Base-by-base conservation (phyloP, 164 flowering plant species). In the Hamamelis virginiana region DNA sequence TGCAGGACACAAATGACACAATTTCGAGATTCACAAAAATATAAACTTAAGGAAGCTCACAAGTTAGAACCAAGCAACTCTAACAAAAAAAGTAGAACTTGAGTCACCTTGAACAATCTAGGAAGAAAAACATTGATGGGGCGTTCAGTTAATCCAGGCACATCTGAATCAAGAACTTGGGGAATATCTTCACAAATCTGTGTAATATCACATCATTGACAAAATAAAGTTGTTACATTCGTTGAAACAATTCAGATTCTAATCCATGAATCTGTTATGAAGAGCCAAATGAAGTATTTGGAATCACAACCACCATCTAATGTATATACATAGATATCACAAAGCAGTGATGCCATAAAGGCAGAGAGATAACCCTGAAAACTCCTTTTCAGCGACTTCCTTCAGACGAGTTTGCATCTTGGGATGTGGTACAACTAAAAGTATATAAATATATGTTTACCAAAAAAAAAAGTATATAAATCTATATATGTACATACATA, bases 161-260 rank as follows among this genome's bases (percentile, higher is more conserved):
- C 89, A 73, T 96, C 99, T 53, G 83, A 78, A 77, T 96, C 99
- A 74, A 96, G 89, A 66, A 86, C 86, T 83, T 96, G 98, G 0
- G 99, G 99, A 8, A 87, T 80, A 77, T 96, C 99, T 65, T 96
- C 99, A 82, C 98, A 93, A 53, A 96, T 93, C 99, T 96, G 83
- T 19, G 59, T 66, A 6, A 53, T 26, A 67, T 5, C 53, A 63
- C 59, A 75, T 67, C 23, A 25, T 51, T 57, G n/a, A 70, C 9
- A 43, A 43, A 43, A 23, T 51, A 48, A 13, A 15, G 15, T 15
- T 23, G 38, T 55, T 15, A 50, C n/a, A 67, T 12, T 8, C 50
- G 27, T 48, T 12, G 25, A 46, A 47, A 21, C n/a, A n/a, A n/a
- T n/a, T 28, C 8, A 63, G 52, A 63, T 45, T 21, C n/a, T 6